Evolutionary conservation across 768 basidiomycete genomes (phyloP), one percentile per base, ranked within the genome.

Genomic region (Mycena indigotica): DNA sequence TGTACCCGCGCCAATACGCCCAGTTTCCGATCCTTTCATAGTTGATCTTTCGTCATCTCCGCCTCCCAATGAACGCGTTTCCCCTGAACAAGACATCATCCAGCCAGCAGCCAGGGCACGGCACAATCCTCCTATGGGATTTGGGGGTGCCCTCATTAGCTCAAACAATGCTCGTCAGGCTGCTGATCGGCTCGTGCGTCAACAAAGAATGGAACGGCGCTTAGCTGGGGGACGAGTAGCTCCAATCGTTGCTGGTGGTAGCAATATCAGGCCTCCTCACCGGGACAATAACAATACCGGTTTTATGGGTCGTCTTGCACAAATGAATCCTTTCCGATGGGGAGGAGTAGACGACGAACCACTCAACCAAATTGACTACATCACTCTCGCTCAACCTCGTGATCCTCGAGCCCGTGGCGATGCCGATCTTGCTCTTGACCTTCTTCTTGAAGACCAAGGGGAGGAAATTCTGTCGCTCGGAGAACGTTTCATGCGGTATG

Each of bases 81-180:
- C 17, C n/a, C 35, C 28, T 21, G 28, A 41, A 3, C 26, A 30
- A 15, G 29, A 35, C 3, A 40, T 50, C n/a, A 23, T 48, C 12
- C 46, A 40, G 3, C 56, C 58, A 3, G 50, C 58, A 4, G 53
- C 58, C 5, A 38, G 39, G 10, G 61, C 56, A 17, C 58, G 58
- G 3, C 79, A 80, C 54, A 71, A 77, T 3, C 88, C 88, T 19
- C 59, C 74, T 5, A 83, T 89, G 77, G 85, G 84, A 15, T 69
- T 89, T 23, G 88, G 88, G 6, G 88, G 88, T 21, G 87, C 83
- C 2, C 63, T 88, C 3, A 71, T 88, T 5, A 75, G 85, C 10
- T 53, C 67, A 28, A 72, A 75, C 56, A 69, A 70, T 41, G 65
- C 65, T 2, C 67, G 69, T 13, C 5, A 50, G 13, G 54, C 40